Evolutionary conservation across 1,139 yeast species (phyloP), one percentile per base, ranked within the genome.

Genomic region (Saccharomyces hybrid): DNA sequence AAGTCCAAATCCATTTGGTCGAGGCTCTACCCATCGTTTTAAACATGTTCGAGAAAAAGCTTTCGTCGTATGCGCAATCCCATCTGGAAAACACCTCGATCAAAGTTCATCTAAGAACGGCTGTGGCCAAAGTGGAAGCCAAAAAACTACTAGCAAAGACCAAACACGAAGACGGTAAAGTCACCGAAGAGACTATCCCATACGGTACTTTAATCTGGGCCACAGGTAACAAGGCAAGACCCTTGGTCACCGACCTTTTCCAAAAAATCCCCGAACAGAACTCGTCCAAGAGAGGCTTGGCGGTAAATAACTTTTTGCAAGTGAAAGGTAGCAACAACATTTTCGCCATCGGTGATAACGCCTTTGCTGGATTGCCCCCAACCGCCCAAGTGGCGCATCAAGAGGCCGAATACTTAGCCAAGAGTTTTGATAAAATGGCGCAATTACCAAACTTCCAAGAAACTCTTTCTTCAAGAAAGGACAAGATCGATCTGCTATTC

Each of bases 351-450:
- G 98, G 98, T 70, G 98, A 91, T 75, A 90, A 96, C 73, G 89
- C 97, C 46, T 84, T 85, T 69, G 80, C 82, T 49, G 90, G 90
- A 70, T 81, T 81, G 66, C 96, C 97, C 49, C 97, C 98, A 63
- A 91, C 97, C 57, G 98, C 96, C 51, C 98, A 91, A 78, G 97
- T 90, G 59, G 98, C 98, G 52, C 88, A 90, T 76, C 97, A 91
- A 78, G 89, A 90, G 74, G 97, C 97, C 61, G 82, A 81, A 61
- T 90, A 83, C 73, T 81, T 91, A 66, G 93, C 91, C 53, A 78
- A 79, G 55, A 81, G 82, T 58, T 87, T 91, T 74, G 82, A 81
- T 73, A 84, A 80, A 70, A 78, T 87, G 71, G 88, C 88, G 61
- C 82, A 83, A 62, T 77, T 86, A 57, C 88, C 85, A 59, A 76